Percentiles rank a stretch among this genome's conserved stretches.
Conservation (phyloP, 352 stramenopile species). For the Phytopythium aichiense region DNA sequence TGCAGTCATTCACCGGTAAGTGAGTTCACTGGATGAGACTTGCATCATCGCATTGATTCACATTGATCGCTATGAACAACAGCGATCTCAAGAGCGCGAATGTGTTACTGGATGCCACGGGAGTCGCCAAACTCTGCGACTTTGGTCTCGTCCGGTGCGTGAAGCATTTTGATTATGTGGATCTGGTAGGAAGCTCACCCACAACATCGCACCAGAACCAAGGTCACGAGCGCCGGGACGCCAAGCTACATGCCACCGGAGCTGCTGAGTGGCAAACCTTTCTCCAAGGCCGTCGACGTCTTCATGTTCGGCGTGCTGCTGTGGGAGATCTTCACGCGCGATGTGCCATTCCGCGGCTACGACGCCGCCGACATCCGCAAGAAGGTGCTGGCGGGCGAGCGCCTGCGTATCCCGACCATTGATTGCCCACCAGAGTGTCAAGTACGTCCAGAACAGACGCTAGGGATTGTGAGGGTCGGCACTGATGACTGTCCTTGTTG, state of each 20-base stretch:
- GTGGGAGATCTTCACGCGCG: constrained; percentile 86
- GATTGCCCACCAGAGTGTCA: constrained; percentile 61
- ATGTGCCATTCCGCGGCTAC: constrained; percentile 74
- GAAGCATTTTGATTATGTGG: no score
- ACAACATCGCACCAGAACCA: constrained; percentile 40
- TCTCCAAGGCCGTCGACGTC: constrained; percentile 89
- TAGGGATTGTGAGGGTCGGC: background rate
- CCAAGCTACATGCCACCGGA: constrained; percentile 89
- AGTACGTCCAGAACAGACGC: constrained; percentile 10
- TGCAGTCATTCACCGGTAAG: constrained; percentile 83
- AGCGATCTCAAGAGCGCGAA: constrained; percentile 91
- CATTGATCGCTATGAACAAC: background rate
- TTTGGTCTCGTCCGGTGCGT: constrained; percentile 82
- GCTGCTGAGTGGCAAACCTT: constrained; percentile 73
- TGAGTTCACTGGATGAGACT: background rate
- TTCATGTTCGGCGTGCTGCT: constrained; percentile 92
- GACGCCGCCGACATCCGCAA: constrained; percentile 68
- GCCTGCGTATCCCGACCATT: constrained; percentile 69
- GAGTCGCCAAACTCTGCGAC: constrained; percentile 88
- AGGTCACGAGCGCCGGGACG: constrained; percentile 79
- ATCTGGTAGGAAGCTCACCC: background rate
- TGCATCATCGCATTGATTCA: background rate
- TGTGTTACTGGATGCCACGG: constrained; percentile 69
- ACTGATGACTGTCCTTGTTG: background rate
- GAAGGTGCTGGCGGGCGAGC: constrained; percentile 66